These are phyloP conservation scores for Phytophthora idaei DNA, from an alignment of 352 stramenopile genomes.

Conservation along the genomic window DNA sequence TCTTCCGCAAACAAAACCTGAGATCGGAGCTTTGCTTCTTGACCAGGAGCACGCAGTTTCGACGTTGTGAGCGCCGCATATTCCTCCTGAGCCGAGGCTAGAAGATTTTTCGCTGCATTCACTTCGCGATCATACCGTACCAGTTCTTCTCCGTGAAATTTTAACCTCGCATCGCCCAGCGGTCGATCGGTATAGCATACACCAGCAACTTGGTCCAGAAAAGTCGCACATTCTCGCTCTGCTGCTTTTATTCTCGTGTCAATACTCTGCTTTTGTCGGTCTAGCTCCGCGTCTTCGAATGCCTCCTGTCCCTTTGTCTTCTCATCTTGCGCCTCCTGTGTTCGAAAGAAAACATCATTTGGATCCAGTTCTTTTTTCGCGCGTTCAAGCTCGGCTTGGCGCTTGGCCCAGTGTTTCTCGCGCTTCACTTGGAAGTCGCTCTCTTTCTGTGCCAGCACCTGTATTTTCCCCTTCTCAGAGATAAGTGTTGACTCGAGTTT, in stretches of 20 bases:
- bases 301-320: constrained; percentile 58
- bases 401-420: constrained; percentile 66
- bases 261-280: constrained; percentile 48
- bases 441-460: constrained; percentile 56
- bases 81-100: constrained; percentile 66
- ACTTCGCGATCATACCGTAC: constrained; percentile 52
- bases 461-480: constrained; percentile 64
- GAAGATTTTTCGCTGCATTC: constrained; percentile 47
- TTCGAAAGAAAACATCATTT: constrained; percentile 80
- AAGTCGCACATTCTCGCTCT: constrained; percentile 41
- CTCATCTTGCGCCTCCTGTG: constrained; percentile 64
- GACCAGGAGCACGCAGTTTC: constrained; percentile 49
- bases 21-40: constrained; percentile 61
- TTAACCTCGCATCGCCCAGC: constrained; percentile 52
- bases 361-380: constrained; percentile 79
- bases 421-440: constrained; percentile 53
- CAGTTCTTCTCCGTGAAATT: constrained; percentile 71
- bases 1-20: constrained; percentile 79
- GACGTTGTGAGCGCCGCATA: constrained; percentile 62
- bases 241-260: constrained; percentile 49
- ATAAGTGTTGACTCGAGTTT: constrained; percentile 42
- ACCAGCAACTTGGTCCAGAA: constrained; percentile 41
- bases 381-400: constrained; percentile 63
- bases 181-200: constrained; percentile 52
- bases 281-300: constrained; percentile 61